These are phyloP conservation scores for Punica granatum DNA, from an alignment of 345 rosid species.

Conservation along the genomic window DNA sequence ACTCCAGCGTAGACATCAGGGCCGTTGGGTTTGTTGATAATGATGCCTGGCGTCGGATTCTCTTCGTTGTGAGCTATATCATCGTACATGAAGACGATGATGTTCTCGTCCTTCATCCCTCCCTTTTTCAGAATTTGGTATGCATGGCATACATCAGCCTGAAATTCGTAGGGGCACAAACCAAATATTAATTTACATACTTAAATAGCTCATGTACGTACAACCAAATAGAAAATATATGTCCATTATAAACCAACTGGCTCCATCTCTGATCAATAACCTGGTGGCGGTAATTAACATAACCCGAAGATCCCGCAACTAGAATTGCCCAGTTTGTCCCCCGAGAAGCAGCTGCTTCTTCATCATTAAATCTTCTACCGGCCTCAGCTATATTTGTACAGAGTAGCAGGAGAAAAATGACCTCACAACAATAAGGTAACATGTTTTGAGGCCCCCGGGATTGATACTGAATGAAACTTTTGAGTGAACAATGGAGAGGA, in stretches of 20 bases:
- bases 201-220: not conserved
- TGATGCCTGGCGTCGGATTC: slow-evolving; percentile 73
- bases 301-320: slow-evolving; percentile 76
- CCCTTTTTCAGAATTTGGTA: slow-evolving; percentile 75
- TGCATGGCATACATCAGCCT: slow-evolving; percentile 97
- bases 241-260: not conserved
- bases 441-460: not conserved
- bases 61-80: slow-evolving; percentile 53
- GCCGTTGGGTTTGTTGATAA: slow-evolving; percentile 79
- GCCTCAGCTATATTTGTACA: not conserved
- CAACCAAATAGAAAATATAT: not conserved
- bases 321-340: slow-evolving; percentile 95
- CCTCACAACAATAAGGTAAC: not conserved
- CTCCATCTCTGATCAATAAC: slow-evolving; percentile 18
- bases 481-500: no score
- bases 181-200: not conserved
- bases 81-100: slow-evolving; percentile 82
- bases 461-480: no score
- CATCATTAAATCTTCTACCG: not conserved
- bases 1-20: slow-evolving; percentile 67
- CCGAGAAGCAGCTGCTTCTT: not conserved
- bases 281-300: slow-evolving; percentile 89
- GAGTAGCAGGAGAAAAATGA: not conserved
- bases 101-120: slow-evolving; percentile 79
- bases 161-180: not conserved